Percentiles rank a stretch among this genome's conserved stretches.
These are phyloP conservation scores for Retiboletus flavoniger DNA, from an alignment of 1,284 basidiomycete genomes.

Conservation along the genomic window DNA sequence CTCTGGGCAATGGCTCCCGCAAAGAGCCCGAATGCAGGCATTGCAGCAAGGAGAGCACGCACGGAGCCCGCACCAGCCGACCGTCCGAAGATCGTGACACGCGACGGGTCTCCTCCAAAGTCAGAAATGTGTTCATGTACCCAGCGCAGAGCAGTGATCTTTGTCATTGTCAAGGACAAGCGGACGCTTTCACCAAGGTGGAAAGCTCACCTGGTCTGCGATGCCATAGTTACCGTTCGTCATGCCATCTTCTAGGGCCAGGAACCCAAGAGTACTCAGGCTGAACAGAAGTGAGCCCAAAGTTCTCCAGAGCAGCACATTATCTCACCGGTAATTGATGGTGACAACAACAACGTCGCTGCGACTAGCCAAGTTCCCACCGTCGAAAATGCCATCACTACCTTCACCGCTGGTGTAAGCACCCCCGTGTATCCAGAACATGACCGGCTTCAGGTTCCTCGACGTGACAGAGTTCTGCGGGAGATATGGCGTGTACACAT, in stretches of 20 bases:
- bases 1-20: conserved; percentile 48
- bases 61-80: conserved; percentile 42
- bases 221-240: conserved; percentile 19
- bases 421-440: conserved; percentile 45
- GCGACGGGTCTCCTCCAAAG: conserved; percentile 34
- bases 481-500: conserved; percentile 41
- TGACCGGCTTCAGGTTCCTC: conserved; percentile 35
- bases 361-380: conserved; percentile 42
- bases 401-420: conserved; percentile 41
- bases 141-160: conserved; percentile 28
- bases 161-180: background rate
- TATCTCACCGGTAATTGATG: conserved; percentile 42
- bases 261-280: conserved; percentile 16
- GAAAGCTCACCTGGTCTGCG: conserved; percentile 11
- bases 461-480: conserved; percentile 2
- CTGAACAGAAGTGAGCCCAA: background rate
- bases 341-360: conserved; percentile 47
- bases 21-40: conserved; percentile 45
- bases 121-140: conserved; percentile 23
- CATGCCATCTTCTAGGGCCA: conserved; percentile 6
- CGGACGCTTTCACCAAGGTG: background rate
- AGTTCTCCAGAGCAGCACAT: background rate
- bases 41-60: conserved; percentile 43
- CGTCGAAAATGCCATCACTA: conserved; percentile 40
- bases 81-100: conserved; percentile 39